phyloP scores from a whole-genome alignment of 1,139 yeast genomes.

The Magnusiomyces paraingens region DNA sequence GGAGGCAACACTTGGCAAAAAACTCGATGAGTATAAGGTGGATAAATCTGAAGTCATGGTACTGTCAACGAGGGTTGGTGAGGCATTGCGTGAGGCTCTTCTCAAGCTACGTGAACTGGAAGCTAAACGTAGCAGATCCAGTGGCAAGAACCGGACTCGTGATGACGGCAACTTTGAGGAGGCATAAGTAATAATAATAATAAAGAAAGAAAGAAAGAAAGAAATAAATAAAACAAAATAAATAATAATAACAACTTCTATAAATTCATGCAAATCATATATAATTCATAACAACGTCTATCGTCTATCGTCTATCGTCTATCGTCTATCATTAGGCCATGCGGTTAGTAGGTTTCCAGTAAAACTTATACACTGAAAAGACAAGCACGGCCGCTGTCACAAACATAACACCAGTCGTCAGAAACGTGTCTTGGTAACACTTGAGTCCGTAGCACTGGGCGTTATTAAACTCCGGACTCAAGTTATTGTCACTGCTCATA shows the following conservation, averaged over 20 bases:
- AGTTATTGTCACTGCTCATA: no score
- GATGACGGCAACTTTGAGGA: conserved; percentile 16
- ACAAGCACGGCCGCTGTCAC: neutral
- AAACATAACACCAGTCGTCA: neutral
- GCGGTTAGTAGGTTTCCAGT: conserved; percentile 4
- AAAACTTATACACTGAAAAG: neutral
- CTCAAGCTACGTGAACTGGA: conserved; percentile 62
- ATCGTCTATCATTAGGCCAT: neutral
- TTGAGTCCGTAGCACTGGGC: conserved; percentile 4
- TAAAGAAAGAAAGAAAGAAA: neutral
- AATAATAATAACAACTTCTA: neutral
- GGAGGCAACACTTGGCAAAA: conserved; percentile 54
- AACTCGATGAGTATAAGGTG: conserved; percentile 75
- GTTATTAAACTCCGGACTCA: neutral
- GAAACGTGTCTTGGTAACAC: conserved; percentile 6
- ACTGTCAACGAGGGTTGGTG: conserved; percentile 80
- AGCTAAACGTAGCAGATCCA: conserved; percentile 9
- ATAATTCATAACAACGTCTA: no score
- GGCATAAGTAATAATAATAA: conserved; percentile 7
- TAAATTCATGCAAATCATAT: neutral
- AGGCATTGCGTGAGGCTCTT: conserved; percentile 87
- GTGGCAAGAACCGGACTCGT: conserved; percentile 7
- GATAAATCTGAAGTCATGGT: conserved; percentile 72
- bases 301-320: neutral
- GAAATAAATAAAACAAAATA: neutral